Evolutionary conservation across 192 early-diverging fungal species (phyloP), one percentile per base, ranked within the genome.

Genomic region (Chytriomyces sp.): DNA sequence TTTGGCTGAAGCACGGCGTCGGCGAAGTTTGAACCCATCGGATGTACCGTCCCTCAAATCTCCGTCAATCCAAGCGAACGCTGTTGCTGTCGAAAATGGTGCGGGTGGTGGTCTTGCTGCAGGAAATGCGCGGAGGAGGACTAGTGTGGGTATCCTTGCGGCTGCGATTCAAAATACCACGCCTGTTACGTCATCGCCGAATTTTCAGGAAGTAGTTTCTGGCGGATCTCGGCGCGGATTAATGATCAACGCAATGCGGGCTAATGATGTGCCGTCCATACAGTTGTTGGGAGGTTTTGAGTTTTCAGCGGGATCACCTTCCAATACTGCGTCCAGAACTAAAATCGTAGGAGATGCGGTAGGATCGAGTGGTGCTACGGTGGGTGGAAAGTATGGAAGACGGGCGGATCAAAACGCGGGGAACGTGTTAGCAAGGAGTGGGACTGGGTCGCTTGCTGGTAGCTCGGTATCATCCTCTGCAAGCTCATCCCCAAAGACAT

Each of bases 81-180:
- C 20, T 11, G 28, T 64, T 26, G 10, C 10, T 64, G 62, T 18
- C 18, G 66, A 26, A 18, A 46, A 13, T 28, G 46, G 13, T 67
- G 65, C 8, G 7, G 65, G 26, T 23, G 65, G 66, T 47, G 45
- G 28, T 67, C 35, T 26, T 13, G 66, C 53, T 57, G 16, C 20
- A n/a, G 53, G 53, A 4, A n/a, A 13, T 13, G 53, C 20, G 53
- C 16, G 53, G 53, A 57, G 65, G 45, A 67, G 65, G 44, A 67
- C 45, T 0, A 69, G 68, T 28, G 68, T 69, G 26, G 68, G 68
- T 1, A 69, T 69, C 26, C 45, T 69, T 46, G 49, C 68, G 11
- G 68, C 68, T 20, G 68, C 68, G 4, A 0, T 35, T 35, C 35
- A 35, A 35, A 35, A 35, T 4, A 35, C 35, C 1, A 35, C 35